Evolutionary conservation across 176 grass and related monocot genomes (phyloP).

Genomic region (Carex cristatella): DNA sequence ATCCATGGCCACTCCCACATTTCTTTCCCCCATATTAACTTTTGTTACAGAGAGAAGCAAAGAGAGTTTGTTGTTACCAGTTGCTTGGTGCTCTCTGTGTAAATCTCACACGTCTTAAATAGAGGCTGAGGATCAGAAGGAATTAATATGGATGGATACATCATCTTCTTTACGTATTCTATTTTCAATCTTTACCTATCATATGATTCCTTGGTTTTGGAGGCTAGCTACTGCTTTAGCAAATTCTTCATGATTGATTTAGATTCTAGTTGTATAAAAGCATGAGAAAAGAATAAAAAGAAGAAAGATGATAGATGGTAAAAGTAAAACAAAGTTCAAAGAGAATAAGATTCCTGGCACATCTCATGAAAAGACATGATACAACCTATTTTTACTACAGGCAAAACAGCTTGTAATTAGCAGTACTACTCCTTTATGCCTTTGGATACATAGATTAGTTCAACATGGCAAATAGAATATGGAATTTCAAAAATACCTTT

Average conservation of each 20-base stretch:
- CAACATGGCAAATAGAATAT: neutral
- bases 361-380: neutral
- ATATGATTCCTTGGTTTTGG: neutral
- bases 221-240: neutral
- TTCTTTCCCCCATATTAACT: slow-evolving; percentile 40
- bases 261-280: neutral
- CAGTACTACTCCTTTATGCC: neutral
- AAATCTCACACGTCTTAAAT: slow-evolving; percentile 30
- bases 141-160: neutral
- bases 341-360: neutral
- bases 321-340: neutral
- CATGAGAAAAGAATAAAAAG: neutral
- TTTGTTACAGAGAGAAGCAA: slow-evolving; percentile 15
- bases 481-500: neutral
- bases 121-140: neutral
- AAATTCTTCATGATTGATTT: neutral
- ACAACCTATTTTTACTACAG: neutral
- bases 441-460: neutral
- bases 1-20: slow-evolving; percentile 57
- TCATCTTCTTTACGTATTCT: neutral
- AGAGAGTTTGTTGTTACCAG: neutral
- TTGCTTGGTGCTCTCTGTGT: neutral
- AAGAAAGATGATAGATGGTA: neutral
- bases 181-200: neutral
- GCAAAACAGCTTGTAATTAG: neutral